Conservation (phyloP, 345 rosid genomes). For the Draba incana region DNA sequence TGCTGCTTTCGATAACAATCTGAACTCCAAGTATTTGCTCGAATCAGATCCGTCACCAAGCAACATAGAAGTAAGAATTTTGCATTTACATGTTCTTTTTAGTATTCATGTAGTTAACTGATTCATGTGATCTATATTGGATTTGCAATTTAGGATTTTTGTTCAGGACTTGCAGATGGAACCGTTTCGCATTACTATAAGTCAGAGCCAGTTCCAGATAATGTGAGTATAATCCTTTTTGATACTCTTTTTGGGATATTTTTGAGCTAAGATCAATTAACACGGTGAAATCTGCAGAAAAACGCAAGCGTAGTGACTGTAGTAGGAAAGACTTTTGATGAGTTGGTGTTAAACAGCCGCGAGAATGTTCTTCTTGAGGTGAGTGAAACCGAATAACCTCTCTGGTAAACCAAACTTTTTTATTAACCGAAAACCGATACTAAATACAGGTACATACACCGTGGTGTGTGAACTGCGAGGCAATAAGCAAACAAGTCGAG, state of each 20-base stretch:
- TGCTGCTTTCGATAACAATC: slow-evolving; percentile 75
- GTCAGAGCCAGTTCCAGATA: slow-evolving; percentile 80
- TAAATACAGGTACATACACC: slow-evolving; percentile 63
- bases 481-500: slow-evolving; percentile 70
- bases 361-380: slow-evolving; percentile 87
- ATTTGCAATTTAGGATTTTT: slow-evolving; percentile 60
- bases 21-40: slow-evolving; percentile 68
- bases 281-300: slow-evolving; percentile 49
- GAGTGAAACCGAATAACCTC: not conserved
- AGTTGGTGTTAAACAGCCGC: slow-evolving; percentile 65
- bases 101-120: slow-evolving; percentile 2
- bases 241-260: too few species aligned
- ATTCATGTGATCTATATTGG: too few species aligned
- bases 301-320: slow-evolving; percentile 56
- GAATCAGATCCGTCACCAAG: slow-evolving; percentile 63
- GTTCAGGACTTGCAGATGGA: slow-evolving; percentile 61
- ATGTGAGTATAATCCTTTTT: slow-evolving; percentile 51
- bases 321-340: slow-evolving; percentile 87
- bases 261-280: too few species aligned
- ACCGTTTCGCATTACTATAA: slow-evolving; percentile 61
- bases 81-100: slow-evolving; percentile 24
- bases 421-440: not conserved
- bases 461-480: slow-evolving; percentile 83
- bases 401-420: not conserved
- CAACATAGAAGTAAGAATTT: slow-evolving; percentile 65